These are phyloP conservation scores for Candolleomyces efflorescens DNA, from an alignment of 768 basidiomycete genomes.

Conservation along the genomic window DNA sequence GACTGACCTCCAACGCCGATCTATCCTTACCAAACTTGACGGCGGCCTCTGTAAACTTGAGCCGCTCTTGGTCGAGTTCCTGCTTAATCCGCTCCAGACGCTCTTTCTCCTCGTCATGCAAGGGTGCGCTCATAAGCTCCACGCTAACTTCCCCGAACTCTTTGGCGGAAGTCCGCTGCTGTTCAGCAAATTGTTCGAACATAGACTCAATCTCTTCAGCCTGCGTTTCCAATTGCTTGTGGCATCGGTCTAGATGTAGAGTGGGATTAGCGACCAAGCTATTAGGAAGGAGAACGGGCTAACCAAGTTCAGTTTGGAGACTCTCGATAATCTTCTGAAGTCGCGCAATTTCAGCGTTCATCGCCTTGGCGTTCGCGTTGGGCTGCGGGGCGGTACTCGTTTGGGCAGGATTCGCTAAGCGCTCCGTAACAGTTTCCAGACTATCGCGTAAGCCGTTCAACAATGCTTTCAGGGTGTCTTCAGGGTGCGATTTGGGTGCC, in stretches of 20 bases:
- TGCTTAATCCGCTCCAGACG: slow-evolving; percentile 46
- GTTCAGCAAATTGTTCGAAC: slow-evolving; percentile 50
- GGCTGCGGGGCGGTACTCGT: slow-evolving; percentile 9
- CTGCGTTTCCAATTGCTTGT: slow-evolving; percentile 39
- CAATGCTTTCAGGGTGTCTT: slow-evolving; percentile 42
- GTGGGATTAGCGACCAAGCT: neutral
- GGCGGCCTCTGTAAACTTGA: slow-evolving; percentile 60
- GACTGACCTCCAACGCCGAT: slow-evolving; percentile 57
- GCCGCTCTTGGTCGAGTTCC: slow-evolving; percentile 63
- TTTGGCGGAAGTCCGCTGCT: slow-evolving; percentile 31
- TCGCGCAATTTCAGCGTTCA: slow-evolving; percentile 38
- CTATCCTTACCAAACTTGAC: slow-evolving; percentile 62
- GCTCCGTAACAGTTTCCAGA: slow-evolving; percentile 25
- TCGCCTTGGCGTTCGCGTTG: slow-evolving; percentile 25
- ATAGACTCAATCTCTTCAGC: slow-evolving; percentile 46
- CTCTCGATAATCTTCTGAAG: slow-evolving; percentile 46
- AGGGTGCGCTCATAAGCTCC: slow-evolving; percentile 50
- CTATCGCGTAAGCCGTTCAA: slow-evolving; percentile 38
- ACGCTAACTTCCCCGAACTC: slow-evolving; percentile 42
- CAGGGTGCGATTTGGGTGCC: slow-evolving; percentile 43
- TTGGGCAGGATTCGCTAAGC: slow-evolving; percentile 15
- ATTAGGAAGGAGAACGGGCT: neutral
- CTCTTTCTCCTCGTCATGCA: slow-evolving; percentile 50
- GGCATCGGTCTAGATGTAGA: slow-evolving; percentile 36
- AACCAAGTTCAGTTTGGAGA: slow-evolving; percentile 59